Evolutionary conservation across 345 rosid species (phyloP), one percentile per base, ranked within the genome.

Genomic region (Rubroshorea leprosula): DNA sequence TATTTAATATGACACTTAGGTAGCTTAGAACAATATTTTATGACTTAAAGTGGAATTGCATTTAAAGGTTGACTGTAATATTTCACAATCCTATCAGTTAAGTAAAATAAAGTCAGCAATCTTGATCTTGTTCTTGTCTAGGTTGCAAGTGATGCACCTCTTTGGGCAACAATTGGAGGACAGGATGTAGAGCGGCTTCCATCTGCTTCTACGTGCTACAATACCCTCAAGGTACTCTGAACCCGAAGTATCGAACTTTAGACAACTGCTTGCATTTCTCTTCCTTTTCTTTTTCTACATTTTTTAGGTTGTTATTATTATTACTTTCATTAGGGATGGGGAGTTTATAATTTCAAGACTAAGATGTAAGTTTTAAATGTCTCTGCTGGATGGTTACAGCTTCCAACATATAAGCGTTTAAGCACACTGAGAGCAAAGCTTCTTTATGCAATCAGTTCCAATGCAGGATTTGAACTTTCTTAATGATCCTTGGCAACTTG

Each of bases 171-270:
- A 46, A 66, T 89, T 64, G 96, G 99, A 60, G 99, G 99, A 60
- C 96, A 87, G 61, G 99, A 93, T 68, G 90, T 87, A 52, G 99
- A 89, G 57, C 80, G 99, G 67, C 99, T 93, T 73, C 97, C 99
- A 58, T 93, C 97, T 24, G 91, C 99, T 71, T 93, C 99, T 55
- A 89, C 99, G 20, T 93, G 99, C 83, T 89, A 93, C 79, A 93
- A 93, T 74, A 93, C 97, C 62, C 96, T 93, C 57, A 93, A 89
- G 97, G 97, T 93, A 63, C 53, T 53, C 49, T 25, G 53, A 9
- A 18, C 25, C 25, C 44, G 20, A 6, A 25, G 31, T 3, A 27
- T 6, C 43, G 13, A 46, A 19, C 24, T 58, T 26, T 19, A 26
- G 46, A 17, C 24, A 25, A 51, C n/a, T n/a, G n/a, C n/a, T n/a